These are phyloP conservation scores for Rhizoclosmatium globosum DNA, from an alignment of 192 early-diverging fungal genomes.

Conservation along the genomic window DNA sequence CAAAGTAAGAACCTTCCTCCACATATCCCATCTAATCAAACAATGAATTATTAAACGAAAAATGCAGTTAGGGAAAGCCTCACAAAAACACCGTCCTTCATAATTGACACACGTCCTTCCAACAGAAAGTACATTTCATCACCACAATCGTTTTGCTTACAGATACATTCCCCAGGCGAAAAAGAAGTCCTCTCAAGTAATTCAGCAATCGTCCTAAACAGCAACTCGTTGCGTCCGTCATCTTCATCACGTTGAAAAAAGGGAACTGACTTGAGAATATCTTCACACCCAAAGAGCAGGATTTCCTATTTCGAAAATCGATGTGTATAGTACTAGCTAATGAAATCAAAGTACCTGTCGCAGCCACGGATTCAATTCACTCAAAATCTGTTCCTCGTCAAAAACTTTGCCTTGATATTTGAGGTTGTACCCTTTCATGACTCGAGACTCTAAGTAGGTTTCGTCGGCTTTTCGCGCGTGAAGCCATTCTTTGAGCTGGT, in stretches of 20 bases:
- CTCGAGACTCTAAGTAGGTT: neutral
- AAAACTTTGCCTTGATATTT: constrained; percentile 60
- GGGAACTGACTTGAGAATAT: constrained; percentile 18
- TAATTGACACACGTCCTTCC: constrained; percentile 8
- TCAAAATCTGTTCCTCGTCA: constrained; percentile 48
- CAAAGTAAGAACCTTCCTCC: constrained; percentile 16
- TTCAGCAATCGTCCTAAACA: neutral
- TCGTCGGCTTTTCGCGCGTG: constrained; percentile 41
- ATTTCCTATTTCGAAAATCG: constrained; percentile 14
- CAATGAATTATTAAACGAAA: neutral
- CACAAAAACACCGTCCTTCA: constrained; percentile 1
- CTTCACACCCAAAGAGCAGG: constrained; percentile 12
- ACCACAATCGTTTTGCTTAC: neutral
- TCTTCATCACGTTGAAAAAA: constrained; percentile 16
- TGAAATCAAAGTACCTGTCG: constrained; percentile 41
- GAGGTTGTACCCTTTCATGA: constrained; percentile 46
- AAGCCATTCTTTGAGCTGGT: constrained; percentile 60
- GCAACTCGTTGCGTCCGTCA: constrained; percentile 19
- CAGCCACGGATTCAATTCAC: constrained; percentile 52
- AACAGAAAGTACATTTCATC: constrained; percentile 28
- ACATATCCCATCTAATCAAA: neutral
- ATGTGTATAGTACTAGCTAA: neutral
- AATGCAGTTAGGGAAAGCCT: neutral
- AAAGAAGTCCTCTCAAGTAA: constrained; percentile 12
- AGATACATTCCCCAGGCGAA: constrained; percentile 9